phyloP scores from a whole-genome alignment of 768 basidiomycete genomes.

The Clitopilus hobsonii region DNA sequence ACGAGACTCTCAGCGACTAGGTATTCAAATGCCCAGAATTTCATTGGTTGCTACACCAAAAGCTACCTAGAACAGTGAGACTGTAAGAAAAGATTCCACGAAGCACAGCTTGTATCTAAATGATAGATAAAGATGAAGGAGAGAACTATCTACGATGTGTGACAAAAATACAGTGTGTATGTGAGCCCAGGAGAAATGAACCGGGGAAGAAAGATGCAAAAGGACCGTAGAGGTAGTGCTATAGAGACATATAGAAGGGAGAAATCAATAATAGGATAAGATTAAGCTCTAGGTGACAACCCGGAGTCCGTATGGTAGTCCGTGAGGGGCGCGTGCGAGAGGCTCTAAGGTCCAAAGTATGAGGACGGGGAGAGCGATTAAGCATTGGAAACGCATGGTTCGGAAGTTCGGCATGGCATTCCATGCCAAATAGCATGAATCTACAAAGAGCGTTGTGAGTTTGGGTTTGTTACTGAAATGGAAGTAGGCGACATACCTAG shows the following conservation, averaged over 20 bases:
- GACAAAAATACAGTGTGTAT: neutral
- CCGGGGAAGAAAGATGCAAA: no score
- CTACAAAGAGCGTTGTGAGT: slow-evolving; percentile 44
- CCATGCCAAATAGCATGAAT: no score
- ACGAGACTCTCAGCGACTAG: neutral
- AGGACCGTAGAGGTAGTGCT: no score
- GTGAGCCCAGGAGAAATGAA: neutral
- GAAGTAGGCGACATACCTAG: slow-evolving; percentile 10
- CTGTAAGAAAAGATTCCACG: neutral
- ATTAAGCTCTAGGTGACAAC: slow-evolving; percentile 2
- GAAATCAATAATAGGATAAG: slow-evolving; percentile 21
- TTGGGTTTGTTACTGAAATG: slow-evolving; percentile 54
- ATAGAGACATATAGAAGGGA: slow-evolving; percentile 15
- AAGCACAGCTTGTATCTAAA: neutral
- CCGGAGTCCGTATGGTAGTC: neutral
- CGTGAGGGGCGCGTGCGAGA: no score
- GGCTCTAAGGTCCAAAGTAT: no score
- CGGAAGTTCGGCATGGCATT: no score
- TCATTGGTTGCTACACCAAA: neutral
- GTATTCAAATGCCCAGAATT: neutral
- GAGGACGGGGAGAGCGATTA: slow-evolving; percentile 52
- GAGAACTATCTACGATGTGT: neutral
- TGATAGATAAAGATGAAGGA: neutral
- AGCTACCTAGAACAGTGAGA: neutral
- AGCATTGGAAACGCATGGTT: no score